Conservation (phyloP, 805 yeast species). For the Wickerhamiella sergipiensis region DNA sequence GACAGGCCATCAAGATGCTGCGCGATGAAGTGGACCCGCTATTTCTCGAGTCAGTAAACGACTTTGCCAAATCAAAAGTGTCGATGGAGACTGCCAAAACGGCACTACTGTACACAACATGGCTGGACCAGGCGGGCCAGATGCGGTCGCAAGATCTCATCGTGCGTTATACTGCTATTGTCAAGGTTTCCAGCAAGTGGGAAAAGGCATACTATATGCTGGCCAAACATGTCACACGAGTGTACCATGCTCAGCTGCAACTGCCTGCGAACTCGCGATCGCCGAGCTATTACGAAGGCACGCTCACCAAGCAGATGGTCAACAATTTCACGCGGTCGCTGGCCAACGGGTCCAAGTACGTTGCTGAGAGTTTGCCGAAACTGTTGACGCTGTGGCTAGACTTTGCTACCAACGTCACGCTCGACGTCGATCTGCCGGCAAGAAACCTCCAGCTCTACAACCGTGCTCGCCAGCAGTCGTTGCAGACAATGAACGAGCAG, state of each 20-base stretch:
- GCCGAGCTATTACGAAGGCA: constrained; percentile 22
- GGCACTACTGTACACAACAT: constrained; percentile 69
- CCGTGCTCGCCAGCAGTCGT: not conserved
- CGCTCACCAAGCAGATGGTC: constrained; percentile 42
- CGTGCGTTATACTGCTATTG: constrained; percentile 50
- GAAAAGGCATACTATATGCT: constrained; percentile 70
- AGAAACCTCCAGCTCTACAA: not conserved
- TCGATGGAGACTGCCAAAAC: constrained; percentile 27
- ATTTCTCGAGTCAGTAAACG: constrained; percentile 8
- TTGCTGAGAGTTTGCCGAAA: constrained; percentile 78
- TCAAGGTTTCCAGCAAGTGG: constrained; percentile 42
- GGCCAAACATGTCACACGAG: constrained; percentile 66
- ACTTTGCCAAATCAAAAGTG: constrained; percentile 1
- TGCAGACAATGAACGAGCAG: not conserved
- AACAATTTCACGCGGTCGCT: constrained; percentile 45
- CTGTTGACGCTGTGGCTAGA: constrained; percentile 63
- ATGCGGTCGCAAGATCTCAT: constrained; percentile 63
- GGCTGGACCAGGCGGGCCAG: constrained; percentile 80
- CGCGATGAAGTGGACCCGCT: constrained; percentile 26
- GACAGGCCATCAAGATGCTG: constrained; percentile 64
- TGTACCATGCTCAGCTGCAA: constrained; percentile 51
- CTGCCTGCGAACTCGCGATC: constrained; percentile 21
- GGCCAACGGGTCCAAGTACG: constrained; percentile 45
- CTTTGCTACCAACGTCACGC: constrained; percentile 24
- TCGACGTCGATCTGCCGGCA: not conserved